Evolutionary conservation across 2,329 filamentous ascomycete genomes (phyloP).

Genomic region (Leptographium procerum): DNA sequence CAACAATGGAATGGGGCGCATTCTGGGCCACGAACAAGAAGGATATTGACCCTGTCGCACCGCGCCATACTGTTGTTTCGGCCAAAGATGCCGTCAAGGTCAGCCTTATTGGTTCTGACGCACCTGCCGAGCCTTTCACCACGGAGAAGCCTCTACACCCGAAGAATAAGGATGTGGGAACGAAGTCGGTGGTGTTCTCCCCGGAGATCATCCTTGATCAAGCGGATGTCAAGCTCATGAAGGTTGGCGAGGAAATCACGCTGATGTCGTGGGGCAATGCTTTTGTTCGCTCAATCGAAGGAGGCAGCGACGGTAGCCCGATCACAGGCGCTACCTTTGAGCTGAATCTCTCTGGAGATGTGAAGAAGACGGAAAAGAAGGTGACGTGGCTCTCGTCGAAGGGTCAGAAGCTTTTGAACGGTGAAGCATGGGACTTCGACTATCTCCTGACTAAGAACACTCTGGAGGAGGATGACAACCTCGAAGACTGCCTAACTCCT

Average conservation of each 20-base stretch:
- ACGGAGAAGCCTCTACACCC: conserved; percentile 77
- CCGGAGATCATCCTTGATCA: conserved; percentile 72
- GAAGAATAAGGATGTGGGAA: conserved; percentile 78
- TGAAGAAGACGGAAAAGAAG: conserved; percentile 95
- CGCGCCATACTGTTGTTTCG: conserved; percentile 62
- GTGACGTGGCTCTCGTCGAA: conserved; percentile 81
- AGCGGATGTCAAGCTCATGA: conserved; percentile 71
- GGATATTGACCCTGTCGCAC: conserved; percentile 66
- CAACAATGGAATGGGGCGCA: conserved; percentile 71
- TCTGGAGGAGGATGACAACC: conserved; percentile 73
- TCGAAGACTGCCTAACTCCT: conserved; percentile 74
- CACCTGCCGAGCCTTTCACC: conserved; percentile 47
- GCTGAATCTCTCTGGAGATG: conserved; percentile 83
- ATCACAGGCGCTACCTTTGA: conserved; percentile 67
- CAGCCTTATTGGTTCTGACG: conserved; percentile 56
- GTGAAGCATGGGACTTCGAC: conserved; percentile 89
- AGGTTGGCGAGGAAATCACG: conserved; percentile 80
- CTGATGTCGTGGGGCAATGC: conserved; percentile 96
- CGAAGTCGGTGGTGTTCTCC: conserved; percentile 75
- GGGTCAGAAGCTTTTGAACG: conserved; percentile 63
- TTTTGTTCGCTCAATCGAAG: conserved; percentile 57
- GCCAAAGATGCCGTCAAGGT: conserved; percentile 62
- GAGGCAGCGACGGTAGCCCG: conserved; percentile 33
- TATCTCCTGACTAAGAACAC: conserved; percentile 94
- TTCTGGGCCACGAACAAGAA: conserved; percentile 71